Base-by-base conservation (phyloP, 495 filamentous ascomycete species). In the Hypoxylon trugodes region DNA sequence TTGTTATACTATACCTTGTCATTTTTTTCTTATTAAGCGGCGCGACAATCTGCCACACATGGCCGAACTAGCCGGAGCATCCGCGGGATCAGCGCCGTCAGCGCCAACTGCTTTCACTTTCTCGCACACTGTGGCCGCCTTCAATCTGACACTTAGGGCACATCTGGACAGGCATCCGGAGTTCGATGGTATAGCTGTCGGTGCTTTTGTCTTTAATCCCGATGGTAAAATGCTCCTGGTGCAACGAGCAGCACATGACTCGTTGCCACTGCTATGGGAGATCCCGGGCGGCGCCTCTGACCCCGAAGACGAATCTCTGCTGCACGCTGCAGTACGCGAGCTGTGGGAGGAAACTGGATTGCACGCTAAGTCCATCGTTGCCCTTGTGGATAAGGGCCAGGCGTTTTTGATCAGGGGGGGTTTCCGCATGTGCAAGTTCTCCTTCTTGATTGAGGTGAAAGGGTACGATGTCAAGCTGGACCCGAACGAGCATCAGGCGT, bases 291-390 rank as follows among this genome's bases (percentile, higher is more conserved):
- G 84, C 22, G 73, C 74, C n/a, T 69, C 72, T 50, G 83, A 87
- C 59, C 48, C 51, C 28, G 74, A 77, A 6, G 84, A 86, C 50
- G 60, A 73, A 48, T 79, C 80, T 2, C 57, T 86, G 12, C 66
- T 86, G 28, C 77, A 84, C 58, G 79, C 69, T 1, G 69, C 77
- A 7, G 77, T 73, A 18, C 65, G 84, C 9, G 84, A 87, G 71
- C 46, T 87, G n/a, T 79, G 77, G 73, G 84, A 87, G 73, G 84
- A 87, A 71, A 76, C 76, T 10, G 79, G 79, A 9, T 61, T 87
- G 21, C 43, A 66, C 6, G 69, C 76, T 22, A 69, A 26, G 32
- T 57, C 52, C 13, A 71, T 86, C 18, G 69, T 73, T 21, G 45
- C 72, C 26, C 70, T 76, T 33, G 76, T 84, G 6, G 64, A 67